Evolutionary conservation across 768 basidiomycete species (phyloP), one percentile per base, ranked within the genome.

Genomic region (Pisolithus marmoratus): DNA sequence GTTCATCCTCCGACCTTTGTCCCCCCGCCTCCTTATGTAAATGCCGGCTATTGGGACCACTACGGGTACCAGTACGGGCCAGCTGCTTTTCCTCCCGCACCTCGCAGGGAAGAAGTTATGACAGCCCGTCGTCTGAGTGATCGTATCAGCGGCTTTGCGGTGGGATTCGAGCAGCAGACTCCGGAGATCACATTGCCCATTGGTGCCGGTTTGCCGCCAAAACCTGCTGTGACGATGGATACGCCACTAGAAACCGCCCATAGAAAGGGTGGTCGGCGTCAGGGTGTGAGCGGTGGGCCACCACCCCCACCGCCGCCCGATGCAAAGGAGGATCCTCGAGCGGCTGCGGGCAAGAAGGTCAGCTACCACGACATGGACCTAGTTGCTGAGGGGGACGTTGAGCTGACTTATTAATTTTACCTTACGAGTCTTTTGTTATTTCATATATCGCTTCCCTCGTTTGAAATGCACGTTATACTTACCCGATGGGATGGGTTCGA

Each of bases 361-460:
- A 93, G 90, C 71, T 97, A 97, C 64, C 85, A 92, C 65, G 94
- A 97, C 70, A 90, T 96, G 84, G 94, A 97, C 73, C 74, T 88
- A 66, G 90, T 92, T 58, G 89, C 91, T 26, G 89, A 89, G 76
- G 85, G 80, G 37, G 85, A 82, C 67, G 80, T 81, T 61, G 82
- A 84, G 63, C 65, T 84, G 61, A 68, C 70, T 27, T 72, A 72
- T 51, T 72, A 54, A 71, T 56, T 55, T 64, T 34, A 66, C 48
- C 47, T 46, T 67, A 63, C 49, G 55, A 54, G 26, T 55, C 57
- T 68, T 64, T 56, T 66, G 44, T 26, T 51, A 40, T 51, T 48
- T 56, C 53, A 62, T 52, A 54, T 50, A 23, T 60, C 58, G 49
- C 52, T 50, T 54, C 62, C 59, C 57, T 26, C 29, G 54, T 56